Base-by-base conservation (phyloP, 129 eudicot species). In the Kitagawia praeruptora region DNA sequence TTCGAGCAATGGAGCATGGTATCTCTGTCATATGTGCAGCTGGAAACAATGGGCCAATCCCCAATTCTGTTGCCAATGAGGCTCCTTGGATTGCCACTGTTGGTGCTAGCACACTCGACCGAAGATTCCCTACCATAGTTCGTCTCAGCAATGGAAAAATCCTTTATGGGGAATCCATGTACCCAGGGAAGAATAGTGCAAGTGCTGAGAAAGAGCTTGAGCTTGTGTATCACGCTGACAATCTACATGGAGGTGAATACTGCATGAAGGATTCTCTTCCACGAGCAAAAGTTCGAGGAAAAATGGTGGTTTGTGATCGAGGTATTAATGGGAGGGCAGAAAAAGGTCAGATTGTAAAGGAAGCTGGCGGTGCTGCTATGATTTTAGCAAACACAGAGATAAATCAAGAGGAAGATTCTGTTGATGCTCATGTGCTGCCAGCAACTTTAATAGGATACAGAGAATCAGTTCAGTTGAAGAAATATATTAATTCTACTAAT, bases 71-170 rank as follows among this genome's bases (percentile, higher is more conserved):
- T 8, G 97, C 98, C 46, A 95, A 95, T 72, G 97, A 82, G 83
- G 98, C 98, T 75, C 96, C 98, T 44, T 95, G 98, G 98, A 91
- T 92, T 72, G 86, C 96, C 14, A 95, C 98, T 39, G 78, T 95
- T 8, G 98, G 98, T 39, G 98, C 98, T 25, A 89, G 98, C 89
- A 87, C 96, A 25, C 96, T 95, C 11, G 96, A 95, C 79, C 47
- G 98, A 54, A 85, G 89, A 79, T 95, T 95, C 47, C 98, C 98
- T 1, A 97, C 98, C 16, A 75, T 84, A 13, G 90, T 92, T 77
- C 87, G 63, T 44, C 61, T 87, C 21, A 81, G 91, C 4, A 87
- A 84, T 15, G 94, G 97, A 76, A 90, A 89, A 72, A 74, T 85
- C 82, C 81, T 95, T 1, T 92, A 95, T 8, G 98, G 97, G 44